Base-by-base conservation (phyloP, 1,284 basidiomycete species). In the Rhodofomes roseus region DNA sequence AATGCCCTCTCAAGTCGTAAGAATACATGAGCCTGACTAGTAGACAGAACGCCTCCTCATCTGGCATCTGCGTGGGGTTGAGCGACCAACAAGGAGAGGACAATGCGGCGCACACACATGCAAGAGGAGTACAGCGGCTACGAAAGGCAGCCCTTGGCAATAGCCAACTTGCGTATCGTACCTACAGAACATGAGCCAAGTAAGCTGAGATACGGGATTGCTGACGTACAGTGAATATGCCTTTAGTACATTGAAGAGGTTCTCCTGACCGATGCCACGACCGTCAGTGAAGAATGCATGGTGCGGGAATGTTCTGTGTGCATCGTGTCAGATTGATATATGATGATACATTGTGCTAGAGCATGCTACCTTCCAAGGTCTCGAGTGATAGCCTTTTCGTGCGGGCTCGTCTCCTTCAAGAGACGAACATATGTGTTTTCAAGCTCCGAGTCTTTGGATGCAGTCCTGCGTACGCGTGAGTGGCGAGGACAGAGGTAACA, bases 21-120 rank as follows among this genome's bases (percentile, higher is more conserved):
- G 93, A 91, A 65, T 97, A 84, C 96, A 99, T 99, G n/a, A 99
- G 76, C 58, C 96, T 82, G n/a, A 98, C 95, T 18, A 99, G 83
- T 4, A 98, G 85, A 66, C 90, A 95, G 73, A 99, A 99, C 0
- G 96, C 96, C 75, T 99, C 96, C 76, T 98, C 95, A 65, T 98
- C 95, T 18, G 95, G 95, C 96, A 98, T 97, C 95, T 97, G 66
- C 4, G 55, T 20, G 7, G 39, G 2, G 20, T 50, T 40, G 2
- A 59, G 60, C 25, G 18, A 3, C 20, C 5, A 40, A 43, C 44
- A 64, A 39, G 18, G 18, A 29, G 50, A 22, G 44, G 60, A 50
- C 22, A 29, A 44, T 18, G 43, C 29, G 25, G 23, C 20, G 57
- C 22, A 68, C 89, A 68, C 70, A 95, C 95, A 70, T 98, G 97